Conservation (phyloP, 2,329 filamentous ascomycete genomes). For the Elsinoe ampelina region DNA sequence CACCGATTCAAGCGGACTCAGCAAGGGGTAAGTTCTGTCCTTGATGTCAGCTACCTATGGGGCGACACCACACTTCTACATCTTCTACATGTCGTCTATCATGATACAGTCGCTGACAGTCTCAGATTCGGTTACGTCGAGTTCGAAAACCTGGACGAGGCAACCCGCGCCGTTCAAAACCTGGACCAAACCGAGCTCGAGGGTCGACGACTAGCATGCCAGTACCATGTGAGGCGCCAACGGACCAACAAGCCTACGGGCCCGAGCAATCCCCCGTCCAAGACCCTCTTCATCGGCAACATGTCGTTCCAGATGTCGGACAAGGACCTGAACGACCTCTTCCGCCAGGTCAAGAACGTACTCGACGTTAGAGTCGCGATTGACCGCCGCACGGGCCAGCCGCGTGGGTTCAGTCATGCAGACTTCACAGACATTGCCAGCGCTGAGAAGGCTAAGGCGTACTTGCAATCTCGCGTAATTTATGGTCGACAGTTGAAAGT, state of each 20-base stretch:
- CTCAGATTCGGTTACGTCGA: conserved; percentile 59
- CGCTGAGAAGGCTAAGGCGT: conserved; percentile 51
- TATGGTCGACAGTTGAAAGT: conserved; percentile 57
- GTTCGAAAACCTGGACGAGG: conserved; percentile 45
- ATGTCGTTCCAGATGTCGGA: conserved; percentile 81
- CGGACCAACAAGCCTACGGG: conserved; percentile 12
- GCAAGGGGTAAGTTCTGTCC: conserved; percentile 51
- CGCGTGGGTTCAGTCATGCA: conserved; percentile 74
- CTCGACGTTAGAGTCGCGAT: conserved; percentile 72
- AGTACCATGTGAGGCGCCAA: conserved; percentile 41
- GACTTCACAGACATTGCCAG: conserved; percentile 63
- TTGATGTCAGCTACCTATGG: no score
- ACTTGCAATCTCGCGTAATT: conserved; percentile 49
- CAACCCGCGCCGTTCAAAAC: conserved; percentile 47
- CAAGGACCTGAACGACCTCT: conserved; percentile 68
- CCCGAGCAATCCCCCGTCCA: conserved; percentile 37
- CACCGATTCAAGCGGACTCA: conserved; percentile 53
- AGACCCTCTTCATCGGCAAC: conserved; percentile 74
- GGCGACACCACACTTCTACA: no score
- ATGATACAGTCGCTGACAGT: neutral
- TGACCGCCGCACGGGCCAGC: conserved; percentile 69
- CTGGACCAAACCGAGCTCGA: conserved; percentile 53
- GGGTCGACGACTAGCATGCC: conserved; percentile 54
- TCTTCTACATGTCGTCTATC: no score
- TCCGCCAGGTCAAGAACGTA: conserved; percentile 60